A percentile compares a stretch with the other conserved stretches of the same genome.
phyloP scores from a whole-genome alignment of 345 rosid species.

The Pistacia vera region DNA sequence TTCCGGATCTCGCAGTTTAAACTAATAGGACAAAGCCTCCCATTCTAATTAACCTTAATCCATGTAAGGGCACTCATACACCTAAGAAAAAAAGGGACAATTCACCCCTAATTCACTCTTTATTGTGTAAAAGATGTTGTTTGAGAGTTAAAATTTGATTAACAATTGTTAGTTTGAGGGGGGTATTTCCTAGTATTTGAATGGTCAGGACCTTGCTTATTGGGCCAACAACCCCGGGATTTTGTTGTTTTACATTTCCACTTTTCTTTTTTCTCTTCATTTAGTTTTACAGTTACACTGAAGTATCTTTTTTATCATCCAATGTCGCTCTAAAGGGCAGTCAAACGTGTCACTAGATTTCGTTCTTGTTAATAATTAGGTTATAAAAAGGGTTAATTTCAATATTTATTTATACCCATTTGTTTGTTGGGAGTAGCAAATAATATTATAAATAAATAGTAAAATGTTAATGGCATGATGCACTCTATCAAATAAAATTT shows the following conservation, averaged over 20 bases:
- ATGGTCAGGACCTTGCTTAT: too few relatives aligned
- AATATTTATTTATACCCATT: constrained; percentile 23
- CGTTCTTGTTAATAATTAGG: constrained; percentile 19
- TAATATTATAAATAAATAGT: constrained; percentile 14
- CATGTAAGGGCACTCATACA: too few relatives aligned
- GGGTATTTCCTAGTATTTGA: too few relatives aligned
- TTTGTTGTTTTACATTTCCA: constrained; percentile 30
- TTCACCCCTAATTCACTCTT: too few relatives aligned
- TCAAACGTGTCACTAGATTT: constrained; percentile 25
- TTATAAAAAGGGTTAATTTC: constrained; percentile 24
- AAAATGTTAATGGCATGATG: constrained; percentile 39
- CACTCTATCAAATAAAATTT: constrained; percentile 17
- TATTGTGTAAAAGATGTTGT: too few relatives aligned
- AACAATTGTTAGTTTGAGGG: too few relatives aligned
- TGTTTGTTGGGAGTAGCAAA: constrained; percentile 33
- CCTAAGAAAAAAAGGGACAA: too few relatives aligned
- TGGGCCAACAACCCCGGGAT: too few relatives aligned
- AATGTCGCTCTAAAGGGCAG: constrained; percentile 24
- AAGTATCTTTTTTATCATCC: constrained; percentile 36
- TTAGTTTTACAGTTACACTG: constrained; percentile 29
- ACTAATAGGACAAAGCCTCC: too few relatives aligned
- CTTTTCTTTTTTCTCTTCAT: constrained; percentile 27
- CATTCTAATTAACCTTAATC: too few relatives aligned
- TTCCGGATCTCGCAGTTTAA: too few relatives aligned
- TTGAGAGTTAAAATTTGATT: too few relatives aligned